Percentiles rank a stretch among this genome's conserved stretches.
These are phyloP conservation scores for Diplodia corticola DNA, from an alignment of 2,329 filamentous ascomycete genomes.

Conservation along the genomic window DNA sequence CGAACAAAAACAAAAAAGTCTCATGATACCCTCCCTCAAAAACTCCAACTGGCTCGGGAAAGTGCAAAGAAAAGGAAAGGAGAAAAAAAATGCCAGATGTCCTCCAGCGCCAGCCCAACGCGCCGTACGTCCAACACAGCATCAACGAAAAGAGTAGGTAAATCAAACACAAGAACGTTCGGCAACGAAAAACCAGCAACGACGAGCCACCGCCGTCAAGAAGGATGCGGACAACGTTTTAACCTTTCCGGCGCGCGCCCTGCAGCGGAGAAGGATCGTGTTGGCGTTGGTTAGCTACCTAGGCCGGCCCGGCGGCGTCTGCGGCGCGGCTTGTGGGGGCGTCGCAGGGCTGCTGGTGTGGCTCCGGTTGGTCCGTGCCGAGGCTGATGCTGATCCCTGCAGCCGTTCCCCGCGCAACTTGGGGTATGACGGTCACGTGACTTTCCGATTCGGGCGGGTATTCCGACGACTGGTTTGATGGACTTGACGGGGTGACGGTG, in stretches of 20 bases:
- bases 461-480: not conserved
- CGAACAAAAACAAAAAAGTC: not conserved
- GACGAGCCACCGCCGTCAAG: not conserved
- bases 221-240: not conserved
- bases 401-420: not conserved
- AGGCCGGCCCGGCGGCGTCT: not conserved
- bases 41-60: not conserved
- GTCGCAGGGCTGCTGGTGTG: not conserved
- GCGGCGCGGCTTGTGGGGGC: not conserved
- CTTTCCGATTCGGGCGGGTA: not conserved
- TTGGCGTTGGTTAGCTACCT: not conserved
- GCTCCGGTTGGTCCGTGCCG: not conserved
- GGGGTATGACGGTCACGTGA: not conserved
- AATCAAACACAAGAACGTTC: not conserved
- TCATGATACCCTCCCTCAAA: not conserved
- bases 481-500: not conserved
- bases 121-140: not conserved
- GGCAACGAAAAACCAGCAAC: not conserved
- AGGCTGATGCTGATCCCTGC: too few relatives aligned
- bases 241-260: not conserved
- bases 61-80: too few relatives aligned
- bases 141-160: not conserved
- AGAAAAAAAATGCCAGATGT: not conserved
- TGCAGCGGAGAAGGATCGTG: not conserved
- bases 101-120: too few relatives aligned